Conservation (phyloP, 345 rosid species). For the Eucalyptus brandiana region DNA sequence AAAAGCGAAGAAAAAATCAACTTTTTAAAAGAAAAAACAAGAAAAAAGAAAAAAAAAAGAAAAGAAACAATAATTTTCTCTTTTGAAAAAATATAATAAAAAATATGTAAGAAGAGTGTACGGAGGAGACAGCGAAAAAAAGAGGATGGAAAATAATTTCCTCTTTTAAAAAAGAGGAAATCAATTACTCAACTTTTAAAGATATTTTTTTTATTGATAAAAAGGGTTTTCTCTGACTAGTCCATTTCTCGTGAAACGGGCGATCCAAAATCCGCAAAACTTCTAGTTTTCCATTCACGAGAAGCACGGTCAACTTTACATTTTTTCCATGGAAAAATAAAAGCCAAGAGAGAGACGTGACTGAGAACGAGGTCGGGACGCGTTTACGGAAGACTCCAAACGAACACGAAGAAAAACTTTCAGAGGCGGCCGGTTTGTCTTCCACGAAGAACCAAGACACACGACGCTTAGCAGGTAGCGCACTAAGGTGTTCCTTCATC, state of each 20-base stretch:
- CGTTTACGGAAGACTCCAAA: background rate
- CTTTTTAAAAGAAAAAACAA: no score
- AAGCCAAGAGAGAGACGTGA: background rate
- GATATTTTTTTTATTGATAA: background rate
- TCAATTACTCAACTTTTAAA: background rate
- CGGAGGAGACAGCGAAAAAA: no score
- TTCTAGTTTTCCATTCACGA: no score
- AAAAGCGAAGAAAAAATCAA: no score
- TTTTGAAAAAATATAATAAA: no score
- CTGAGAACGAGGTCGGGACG: background rate
- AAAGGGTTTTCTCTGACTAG: background rate
- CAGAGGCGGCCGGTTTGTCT: background rate
- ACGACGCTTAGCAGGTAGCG: background rate
- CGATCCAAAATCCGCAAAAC: no score
- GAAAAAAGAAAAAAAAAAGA: no score
- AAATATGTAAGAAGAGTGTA: no score
- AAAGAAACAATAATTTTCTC: background rate
- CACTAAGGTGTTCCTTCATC: background rate
- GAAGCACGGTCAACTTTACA: background rate
- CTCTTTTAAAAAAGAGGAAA: no score
- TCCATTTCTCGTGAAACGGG: background rate
- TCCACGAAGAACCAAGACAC: background rate
- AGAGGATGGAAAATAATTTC: background rate
- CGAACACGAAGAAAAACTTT: background rate
- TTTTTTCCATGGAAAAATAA: background rate